A percentile compares a stretch with the other conserved stretches of the same genome.
phyloP scores from a whole-genome alignment of 2,329 filamentous ascomycete species.

The Colletotrichum sp. region DNA sequence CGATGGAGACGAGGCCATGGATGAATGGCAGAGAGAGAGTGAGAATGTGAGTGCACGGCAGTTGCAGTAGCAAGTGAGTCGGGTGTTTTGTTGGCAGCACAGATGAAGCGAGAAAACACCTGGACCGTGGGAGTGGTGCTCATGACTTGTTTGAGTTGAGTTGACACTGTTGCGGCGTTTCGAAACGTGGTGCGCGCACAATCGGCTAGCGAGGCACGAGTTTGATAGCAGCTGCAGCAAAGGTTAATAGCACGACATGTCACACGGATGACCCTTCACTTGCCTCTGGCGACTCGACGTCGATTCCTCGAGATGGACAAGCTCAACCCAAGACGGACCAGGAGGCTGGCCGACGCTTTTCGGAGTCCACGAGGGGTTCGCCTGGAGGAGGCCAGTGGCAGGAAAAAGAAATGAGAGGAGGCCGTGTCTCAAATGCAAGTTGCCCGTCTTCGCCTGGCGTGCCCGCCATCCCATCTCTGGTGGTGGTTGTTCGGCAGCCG shows the following conservation, averaged over 20 bases:
- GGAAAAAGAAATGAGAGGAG: constrained; percentile 6
- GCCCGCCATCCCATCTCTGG: not conserved
- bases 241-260: constrained; percentile 23
- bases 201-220: constrained; percentile 1
- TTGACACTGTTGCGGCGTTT: constrained; percentile 13
- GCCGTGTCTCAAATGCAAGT: not conserved
- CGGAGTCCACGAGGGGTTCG: constrained; percentile 3
- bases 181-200: constrained; percentile 12
- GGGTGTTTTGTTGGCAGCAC: not conserved
- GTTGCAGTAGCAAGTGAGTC: not conserved
- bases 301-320: not conserved
- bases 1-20: not conserved
- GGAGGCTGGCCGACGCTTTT: not conserved
- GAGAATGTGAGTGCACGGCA: not conserved
- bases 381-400: not conserved
- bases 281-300: not conserved
- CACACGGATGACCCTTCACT: constrained; percentile 1
- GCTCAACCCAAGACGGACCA: not conserved
- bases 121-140: not conserved
- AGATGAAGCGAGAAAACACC: not conserved
- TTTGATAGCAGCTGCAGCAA: constrained; percentile 3
- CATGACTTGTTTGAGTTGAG: not conserved
- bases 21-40: not conserved
- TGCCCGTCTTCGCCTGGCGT: not conserved
- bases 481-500: not conserved